Conservation (phyloP, 805 yeast species). For the Torulaspora gathmanii region DNA sequence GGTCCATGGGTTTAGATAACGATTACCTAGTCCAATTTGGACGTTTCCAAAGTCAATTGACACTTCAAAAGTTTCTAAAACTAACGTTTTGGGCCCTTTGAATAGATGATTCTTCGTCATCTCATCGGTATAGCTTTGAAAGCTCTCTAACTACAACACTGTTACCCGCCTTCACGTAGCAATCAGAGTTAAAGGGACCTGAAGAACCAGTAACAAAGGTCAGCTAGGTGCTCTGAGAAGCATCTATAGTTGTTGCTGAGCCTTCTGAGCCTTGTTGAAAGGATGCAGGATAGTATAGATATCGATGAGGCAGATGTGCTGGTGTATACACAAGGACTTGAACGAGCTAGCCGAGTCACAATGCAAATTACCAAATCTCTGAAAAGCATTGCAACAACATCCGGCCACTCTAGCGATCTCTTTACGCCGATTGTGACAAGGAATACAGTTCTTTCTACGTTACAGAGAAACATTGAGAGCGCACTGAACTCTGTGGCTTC, state of each 20-base stretch:
- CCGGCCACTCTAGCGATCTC: constrained; percentile 37
- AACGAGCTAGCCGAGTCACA: constrained; percentile 54
- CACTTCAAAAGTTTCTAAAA: neutral
- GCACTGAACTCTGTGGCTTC: constrained; percentile 46
- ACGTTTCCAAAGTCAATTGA: neutral
- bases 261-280: neutral
- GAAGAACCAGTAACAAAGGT: neutral
- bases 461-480: constrained; percentile 54
- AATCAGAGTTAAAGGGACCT: neutral
- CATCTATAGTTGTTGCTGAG: neutral
- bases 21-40: neutral
- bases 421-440: constrained; percentile 68
- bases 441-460: constrained; percentile 51
- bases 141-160: neutral
- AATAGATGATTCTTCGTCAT: neutral
- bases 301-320: constrained; percentile 80
- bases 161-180: neutral
- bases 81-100: neutral
- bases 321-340: constrained; percentile 69
- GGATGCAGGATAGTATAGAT: constrained; percentile 38
- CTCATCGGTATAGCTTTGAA: neutral
- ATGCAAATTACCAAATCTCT: constrained; percentile 52
- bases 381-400: constrained; percentile 39
- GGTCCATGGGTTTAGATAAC: neutral
- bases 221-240: neutral